Conservation (phyloP, 2,329 filamentous ascomycete genomes). For the Pseudocercospora fuligena region DNA sequence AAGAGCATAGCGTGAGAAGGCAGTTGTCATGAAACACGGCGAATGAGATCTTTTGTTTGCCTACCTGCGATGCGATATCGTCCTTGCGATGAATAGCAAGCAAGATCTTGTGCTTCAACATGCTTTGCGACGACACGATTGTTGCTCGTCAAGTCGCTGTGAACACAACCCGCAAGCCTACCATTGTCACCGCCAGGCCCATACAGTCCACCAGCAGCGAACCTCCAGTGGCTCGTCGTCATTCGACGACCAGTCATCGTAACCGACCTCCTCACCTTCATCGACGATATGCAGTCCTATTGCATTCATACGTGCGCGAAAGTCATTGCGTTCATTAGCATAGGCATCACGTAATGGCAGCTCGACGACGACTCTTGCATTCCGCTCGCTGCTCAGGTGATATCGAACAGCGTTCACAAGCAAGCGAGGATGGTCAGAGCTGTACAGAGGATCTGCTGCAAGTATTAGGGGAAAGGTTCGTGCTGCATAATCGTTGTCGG, state of each 20-base stretch:
- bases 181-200: conserved; percentile 44
- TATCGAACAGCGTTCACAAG: conserved; percentile 71
- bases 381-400: conserved; percentile 64
- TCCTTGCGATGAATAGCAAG: neutral
- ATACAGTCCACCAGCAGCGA: conserved; percentile 73
- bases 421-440: conserved; percentile 76
- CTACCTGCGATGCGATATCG: neutral
- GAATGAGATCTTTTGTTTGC: neutral
- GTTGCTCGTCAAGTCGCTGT: neutral
- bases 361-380: conserved; percentile 75
- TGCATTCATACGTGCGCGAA: conserved; percentile 65
- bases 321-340: conserved; percentile 65
- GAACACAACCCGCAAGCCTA: neutral
- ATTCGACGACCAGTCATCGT: conserved; percentile 73
- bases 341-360: conserved; percentile 77
- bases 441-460: conserved; percentile 86
- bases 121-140: neutral
- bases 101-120: neutral
- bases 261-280: conserved; percentile 67
- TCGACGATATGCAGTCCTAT: conserved; percentile 60
- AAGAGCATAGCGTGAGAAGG: neutral
- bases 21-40: neutral
- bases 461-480: conserved; percentile 67
- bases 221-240: conserved; percentile 52
- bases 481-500: conserved; percentile 13